Conservation (phyloP, 495 filamentous ascomycete species). For the Trichoderma reesei region DNA sequence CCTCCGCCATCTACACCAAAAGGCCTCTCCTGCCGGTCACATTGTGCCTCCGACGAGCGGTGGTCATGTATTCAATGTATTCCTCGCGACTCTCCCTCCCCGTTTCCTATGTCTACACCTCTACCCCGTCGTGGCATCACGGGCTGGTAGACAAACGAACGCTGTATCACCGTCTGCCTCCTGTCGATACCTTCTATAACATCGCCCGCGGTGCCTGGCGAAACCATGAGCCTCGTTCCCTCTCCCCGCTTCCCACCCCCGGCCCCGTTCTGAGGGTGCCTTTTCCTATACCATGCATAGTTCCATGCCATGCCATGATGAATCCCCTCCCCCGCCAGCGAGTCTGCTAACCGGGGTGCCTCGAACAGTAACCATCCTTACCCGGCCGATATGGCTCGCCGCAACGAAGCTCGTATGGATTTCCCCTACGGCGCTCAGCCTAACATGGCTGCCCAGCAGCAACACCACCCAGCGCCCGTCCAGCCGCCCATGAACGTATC, state of each 20-base stretch:
- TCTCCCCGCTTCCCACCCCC: constrained; percentile 9
- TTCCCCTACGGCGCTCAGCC: constrained; percentile 19
- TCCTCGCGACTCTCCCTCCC: constrained; percentile 6
- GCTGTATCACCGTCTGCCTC: constrained; percentile 10
- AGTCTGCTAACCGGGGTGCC: constrained; percentile 22
- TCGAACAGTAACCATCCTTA: constrained; percentile 27
- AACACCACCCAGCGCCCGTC: constrained; percentile 31
- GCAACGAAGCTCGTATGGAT: constrained; percentile 28
- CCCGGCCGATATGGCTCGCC: constrained; percentile 33
- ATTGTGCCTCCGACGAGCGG: constrained; percentile 11
- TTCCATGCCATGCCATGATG: constrained; percentile 9
- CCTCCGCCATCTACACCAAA: constrained; percentile 5
- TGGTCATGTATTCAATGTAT: constrained; percentile 20
- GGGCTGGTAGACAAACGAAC: not conserved
- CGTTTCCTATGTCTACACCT: constrained; percentile 2
- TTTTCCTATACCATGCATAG: constrained; percentile 9
- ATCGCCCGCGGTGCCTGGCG: constrained; percentile 5
- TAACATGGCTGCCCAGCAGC: constrained; percentile 17
- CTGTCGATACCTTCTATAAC: constrained; percentile 8
- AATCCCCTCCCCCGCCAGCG: constrained; percentile 20
- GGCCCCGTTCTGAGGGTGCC: constrained; percentile 1
- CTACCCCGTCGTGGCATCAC: constrained; percentile 6
- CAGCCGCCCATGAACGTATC: constrained; percentile 31
- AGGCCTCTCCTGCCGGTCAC: constrained; percentile 12
- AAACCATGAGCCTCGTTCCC: not conserved